Evolutionary conservation across 805 yeast genomes (phyloP).

Genomic region (Metschnikowia cubensis): DNA sequence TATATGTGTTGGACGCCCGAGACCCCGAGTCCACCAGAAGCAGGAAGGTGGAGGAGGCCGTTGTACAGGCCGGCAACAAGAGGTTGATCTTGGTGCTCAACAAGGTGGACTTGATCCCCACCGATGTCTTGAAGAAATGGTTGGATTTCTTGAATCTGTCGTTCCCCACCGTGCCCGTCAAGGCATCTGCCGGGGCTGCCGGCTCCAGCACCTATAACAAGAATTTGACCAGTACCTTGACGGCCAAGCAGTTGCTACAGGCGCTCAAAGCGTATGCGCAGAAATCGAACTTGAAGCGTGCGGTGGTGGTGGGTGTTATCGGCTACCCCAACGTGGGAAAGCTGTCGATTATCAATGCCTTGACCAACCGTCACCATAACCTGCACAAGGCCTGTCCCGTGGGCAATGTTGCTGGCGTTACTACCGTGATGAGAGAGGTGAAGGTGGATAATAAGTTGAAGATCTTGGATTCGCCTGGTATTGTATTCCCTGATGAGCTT

Average conservation of each 20-base stretch:
- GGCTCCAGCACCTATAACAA: constrained; percentile 68
- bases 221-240: constrained; percentile 62
- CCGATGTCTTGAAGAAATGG: constrained; percentile 81
- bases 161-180: constrained; percentile 90
- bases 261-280: constrained; percentile 83
- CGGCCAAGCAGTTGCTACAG: constrained; percentile 71
- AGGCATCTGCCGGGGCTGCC: constrained; percentile 72
- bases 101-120: constrained; percentile 91
- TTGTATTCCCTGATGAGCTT: constrained; percentile 79
- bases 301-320: constrained; percentile 89
- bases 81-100: constrained; percentile 82
- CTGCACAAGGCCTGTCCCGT: constrained; percentile 79
- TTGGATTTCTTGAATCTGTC: constrained; percentile 67
- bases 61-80: constrained; percentile 73
- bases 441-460: constrained; percentile 87
- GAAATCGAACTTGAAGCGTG: constrained; percentile 79
- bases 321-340: constrained; percentile 98
- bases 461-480: constrained; percentile 94
- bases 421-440: constrained; percentile 86
- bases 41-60: constrained; percentile 84
- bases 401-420: constrained; percentile 97
- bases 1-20: constrained; percentile 95
- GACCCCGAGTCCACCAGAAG: constrained; percentile 96
- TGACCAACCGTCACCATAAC: constrained; percentile 73
- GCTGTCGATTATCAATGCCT: constrained; percentile 87